A percentile compares a stretch with the other conserved stretches of the same genome.
phyloP scores from a whole-genome alignment of 1,284 basidiomycete genomes.

The Hypsizygus ulmarius region DNA sequence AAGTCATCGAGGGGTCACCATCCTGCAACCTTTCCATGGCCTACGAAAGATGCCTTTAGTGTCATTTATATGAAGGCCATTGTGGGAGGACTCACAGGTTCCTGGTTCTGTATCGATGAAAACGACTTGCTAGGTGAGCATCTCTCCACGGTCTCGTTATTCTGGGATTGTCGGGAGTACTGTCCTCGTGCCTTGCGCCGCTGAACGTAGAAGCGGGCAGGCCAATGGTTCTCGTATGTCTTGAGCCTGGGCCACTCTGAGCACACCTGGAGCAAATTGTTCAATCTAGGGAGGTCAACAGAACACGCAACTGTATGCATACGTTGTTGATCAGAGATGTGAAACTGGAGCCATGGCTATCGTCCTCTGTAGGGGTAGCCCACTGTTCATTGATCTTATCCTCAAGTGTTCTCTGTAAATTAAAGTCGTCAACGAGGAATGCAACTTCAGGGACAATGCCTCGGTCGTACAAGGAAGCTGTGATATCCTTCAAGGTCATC shows the following conservation, averaged over 20 bases:
- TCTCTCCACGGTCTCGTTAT: background rate
- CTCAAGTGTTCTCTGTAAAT: background rate
- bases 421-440: too few relatives aligned
- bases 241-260: slow-evolving; percentile 10
- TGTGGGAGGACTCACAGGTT: too few relatives aligned
- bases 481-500: background rate
- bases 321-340: background rate
- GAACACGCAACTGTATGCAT: background rate
- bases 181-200: slow-evolving; percentile 1
- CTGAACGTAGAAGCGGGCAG: slow-evolving; percentile 17
- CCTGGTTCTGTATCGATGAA: too few relatives aligned
- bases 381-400: background rate
- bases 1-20: background rate
- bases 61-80: too few relatives aligned
- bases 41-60: too few relatives aligned
- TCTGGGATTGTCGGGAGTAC: background rate
- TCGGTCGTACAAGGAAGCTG: too few relatives aligned
- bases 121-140: too few relatives aligned
- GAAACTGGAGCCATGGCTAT: too few relatives aligned
- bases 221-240: slow-evolving; percentile 20
- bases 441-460: too few relatives aligned
- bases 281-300: background rate
- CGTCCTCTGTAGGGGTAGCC: too few relatives aligned
- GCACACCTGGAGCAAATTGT: slow-evolving; percentile 6
- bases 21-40: background rate